Conservation (phyloP, 257 asterid genomes). For the Penstemon davidsonii region DNA sequence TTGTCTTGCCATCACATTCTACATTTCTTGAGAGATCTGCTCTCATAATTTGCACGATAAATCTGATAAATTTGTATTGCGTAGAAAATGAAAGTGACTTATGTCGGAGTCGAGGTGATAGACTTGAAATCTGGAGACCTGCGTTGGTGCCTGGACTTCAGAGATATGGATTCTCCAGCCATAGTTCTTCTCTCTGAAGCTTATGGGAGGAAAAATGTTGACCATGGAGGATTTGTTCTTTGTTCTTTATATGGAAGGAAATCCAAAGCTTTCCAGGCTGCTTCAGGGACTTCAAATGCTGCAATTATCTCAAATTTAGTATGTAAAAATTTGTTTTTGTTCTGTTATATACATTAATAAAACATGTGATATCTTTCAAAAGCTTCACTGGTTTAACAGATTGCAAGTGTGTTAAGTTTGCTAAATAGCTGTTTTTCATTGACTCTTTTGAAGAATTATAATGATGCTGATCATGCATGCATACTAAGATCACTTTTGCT, state of each 20-base stretch:
- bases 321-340: constrained; percentile 30
- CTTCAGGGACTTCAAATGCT: constrained; percentile 88
- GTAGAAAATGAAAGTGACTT: constrained; percentile 93
- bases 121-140: constrained; percentile 88
- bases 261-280: constrained; percentile 96
- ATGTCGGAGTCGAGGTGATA: constrained; percentile 80
- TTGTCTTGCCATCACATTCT: constrained; percentile 3
- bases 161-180: constrained; percentile 97
- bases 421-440: constrained; percentile 18
- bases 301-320: constrained; percentile 70
- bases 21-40: not conserved
- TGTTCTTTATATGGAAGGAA: constrained; percentile 93
- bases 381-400: constrained; percentile 21
- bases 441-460: constrained; percentile 16
- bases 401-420: constrained; percentile 14
- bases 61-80: constrained; percentile 28
- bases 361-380: not conserved
- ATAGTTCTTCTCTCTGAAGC: constrained; percentile 73
- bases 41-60: constrained; percentile 7
- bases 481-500: constrained; percentile 23
- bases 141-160: constrained; percentile 98
- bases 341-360: constrained; percentile 14
- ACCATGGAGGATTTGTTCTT: constrained; percentile 82
- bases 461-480: constrained; percentile 18
- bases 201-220: constrained; percentile 76